Conservation (phyloP, 140 eudicot genomes). For the Stevia rebaudiana region DNA sequence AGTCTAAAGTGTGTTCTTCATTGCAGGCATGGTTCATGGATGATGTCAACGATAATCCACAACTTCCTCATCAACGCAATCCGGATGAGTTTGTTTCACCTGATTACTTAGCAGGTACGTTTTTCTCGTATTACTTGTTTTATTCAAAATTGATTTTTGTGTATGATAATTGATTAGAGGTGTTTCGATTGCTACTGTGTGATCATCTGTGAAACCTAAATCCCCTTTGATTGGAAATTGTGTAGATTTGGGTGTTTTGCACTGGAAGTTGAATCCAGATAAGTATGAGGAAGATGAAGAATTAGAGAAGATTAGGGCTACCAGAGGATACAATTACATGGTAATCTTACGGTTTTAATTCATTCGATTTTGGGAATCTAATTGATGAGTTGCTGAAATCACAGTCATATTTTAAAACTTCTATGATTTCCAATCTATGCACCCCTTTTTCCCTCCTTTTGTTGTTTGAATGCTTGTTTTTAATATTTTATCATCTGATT, state of each 20-base stretch:
- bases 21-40: conserved; percentile 88
- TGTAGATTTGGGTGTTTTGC: conserved; percentile 63
- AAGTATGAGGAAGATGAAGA: conserved; percentile 70
- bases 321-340: conserved; percentile 77
- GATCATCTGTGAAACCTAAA: neutral
- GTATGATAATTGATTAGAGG: neutral
- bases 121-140: neutral
- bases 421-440: too few species aligned
- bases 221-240: neutral
- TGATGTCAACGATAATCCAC: conserved; percentile 47
- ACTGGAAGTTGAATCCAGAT: conserved; percentile 75
- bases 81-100: conserved; percentile 55
- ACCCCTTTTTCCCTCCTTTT: too few species aligned
- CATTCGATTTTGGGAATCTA: neutral
- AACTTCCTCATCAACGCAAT: conserved; percentile 68
- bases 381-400: neutral
- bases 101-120: conserved; percentile 47
- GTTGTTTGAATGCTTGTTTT: too few species aligned
- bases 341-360: conserved; percentile 23
- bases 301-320: conserved; percentile 54
- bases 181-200: neutral
- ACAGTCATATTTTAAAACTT: too few species aligned
- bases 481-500: neutral
- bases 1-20: neutral
- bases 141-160: neutral